Conservation (phyloP, 495 filamentous ascomycete species). For the Penicillium arizonense region DNA sequence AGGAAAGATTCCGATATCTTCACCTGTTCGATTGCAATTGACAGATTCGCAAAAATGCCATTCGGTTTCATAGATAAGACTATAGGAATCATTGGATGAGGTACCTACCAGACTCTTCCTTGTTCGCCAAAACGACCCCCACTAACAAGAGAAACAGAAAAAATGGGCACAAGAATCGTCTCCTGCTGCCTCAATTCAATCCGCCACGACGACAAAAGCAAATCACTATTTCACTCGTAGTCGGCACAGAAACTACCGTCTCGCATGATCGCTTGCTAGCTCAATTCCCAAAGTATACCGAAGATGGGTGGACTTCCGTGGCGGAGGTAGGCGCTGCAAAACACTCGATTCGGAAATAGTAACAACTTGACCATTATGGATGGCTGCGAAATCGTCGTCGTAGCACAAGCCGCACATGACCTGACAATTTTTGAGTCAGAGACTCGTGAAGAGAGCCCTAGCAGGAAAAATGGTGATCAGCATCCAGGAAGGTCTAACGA, state of each 20-base stretch:
- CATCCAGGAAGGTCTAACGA: constrained; percentile 76
- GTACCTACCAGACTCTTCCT: constrained; percentile 1
- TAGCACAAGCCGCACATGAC: constrained; percentile 23
- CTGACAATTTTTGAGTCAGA: constrained; percentile 11
- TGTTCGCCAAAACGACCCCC: background rate
- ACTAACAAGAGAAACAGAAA: constrained; percentile 10
- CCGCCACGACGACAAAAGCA: constrained; percentile 10
- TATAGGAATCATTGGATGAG: constrained; percentile 22
- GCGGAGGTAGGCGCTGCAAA: background rate
- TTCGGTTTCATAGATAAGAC: background rate
- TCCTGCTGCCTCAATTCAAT: constrained; percentile 8
- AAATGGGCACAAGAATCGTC: constrained; percentile 24
- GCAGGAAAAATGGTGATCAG: constrained; percentile 74
- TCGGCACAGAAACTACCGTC: constrained; percentile 12
- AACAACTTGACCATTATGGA: constrained; percentile 12
- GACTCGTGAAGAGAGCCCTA: constrained; percentile 31
- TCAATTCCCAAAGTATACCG: background rate
- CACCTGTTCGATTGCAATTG: no score
- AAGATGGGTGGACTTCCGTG: background rate
- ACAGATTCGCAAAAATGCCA: background rate
- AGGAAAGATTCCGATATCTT: no score
- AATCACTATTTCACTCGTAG: constrained; percentile 6
- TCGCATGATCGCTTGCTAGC: background rate
- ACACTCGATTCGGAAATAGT: constrained; percentile 1
- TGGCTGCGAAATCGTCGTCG: constrained; percentile 21